phyloP scores from a whole-genome alignment of 805 yeast species.

The Kregervanrija pseudodelftensis region DNA sequence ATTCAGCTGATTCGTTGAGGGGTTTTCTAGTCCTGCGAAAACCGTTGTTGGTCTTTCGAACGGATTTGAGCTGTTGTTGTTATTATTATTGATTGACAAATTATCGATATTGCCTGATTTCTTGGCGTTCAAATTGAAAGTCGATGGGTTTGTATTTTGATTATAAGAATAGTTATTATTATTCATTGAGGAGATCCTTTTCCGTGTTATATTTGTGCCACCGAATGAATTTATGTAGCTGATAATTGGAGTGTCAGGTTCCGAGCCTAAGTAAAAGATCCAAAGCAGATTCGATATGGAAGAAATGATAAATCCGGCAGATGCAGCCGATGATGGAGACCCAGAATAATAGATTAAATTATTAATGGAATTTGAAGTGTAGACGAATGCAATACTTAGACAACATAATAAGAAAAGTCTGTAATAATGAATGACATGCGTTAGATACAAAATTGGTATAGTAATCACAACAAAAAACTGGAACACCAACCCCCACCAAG shows the following conservation, averaged over 20 bases:
- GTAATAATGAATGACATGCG: slow-evolving; percentile 63
- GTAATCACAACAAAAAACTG: slow-evolving; percentile 54
- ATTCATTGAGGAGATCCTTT: slow-evolving; percentile 11
- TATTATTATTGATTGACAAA: no score
- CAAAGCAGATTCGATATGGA: slow-evolving; percentile 79
- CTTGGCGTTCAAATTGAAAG: no score
- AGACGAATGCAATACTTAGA: slow-evolving; percentile 68
- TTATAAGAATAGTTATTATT: background rate
- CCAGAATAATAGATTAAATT: slow-evolving; percentile 63
- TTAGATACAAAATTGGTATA: slow-evolving; percentile 46
- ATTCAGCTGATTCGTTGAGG: background rate
- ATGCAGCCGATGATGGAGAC: slow-evolving; percentile 72
- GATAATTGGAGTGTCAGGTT: slow-evolving; percentile 80
- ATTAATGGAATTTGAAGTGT: slow-evolving; percentile 79
- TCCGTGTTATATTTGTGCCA: slow-evolving; percentile 26
- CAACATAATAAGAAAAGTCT: slow-evolving; percentile 49
- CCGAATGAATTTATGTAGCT: slow-evolving; percentile 81
- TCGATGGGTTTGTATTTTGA: no score
- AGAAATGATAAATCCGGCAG: slow-evolving; percentile 84
- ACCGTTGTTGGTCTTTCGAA: background rate
- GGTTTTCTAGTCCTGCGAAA: background rate
- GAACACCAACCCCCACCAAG: slow-evolving; percentile 96
- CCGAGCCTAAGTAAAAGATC: slow-evolving; percentile 86
- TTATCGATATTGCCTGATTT: no score
- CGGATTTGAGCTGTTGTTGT: no score